These are phyloP conservation scores for Diaporthe citri DNA, from an alignment of 2,329 filamentous ascomycete species.

Conservation along the genomic window DNA sequence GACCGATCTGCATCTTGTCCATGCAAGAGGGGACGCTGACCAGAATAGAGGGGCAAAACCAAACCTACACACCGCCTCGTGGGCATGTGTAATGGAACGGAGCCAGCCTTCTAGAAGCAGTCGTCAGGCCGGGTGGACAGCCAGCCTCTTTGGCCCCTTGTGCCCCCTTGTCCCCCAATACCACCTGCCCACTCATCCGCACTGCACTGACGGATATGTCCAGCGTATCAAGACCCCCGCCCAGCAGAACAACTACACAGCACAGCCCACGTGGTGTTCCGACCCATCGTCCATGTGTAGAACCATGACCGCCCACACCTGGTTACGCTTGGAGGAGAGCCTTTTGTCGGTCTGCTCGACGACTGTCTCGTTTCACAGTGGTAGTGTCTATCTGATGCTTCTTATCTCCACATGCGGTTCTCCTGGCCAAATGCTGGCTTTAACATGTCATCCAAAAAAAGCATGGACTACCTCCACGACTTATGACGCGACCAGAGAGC, in stretches of 20 bases:
- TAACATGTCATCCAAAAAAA: neutral
- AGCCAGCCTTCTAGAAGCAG: slow-evolving; percentile 27
- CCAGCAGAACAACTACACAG: neutral
- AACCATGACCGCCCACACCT: neutral
- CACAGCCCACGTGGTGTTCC: slow-evolving; percentile 13
- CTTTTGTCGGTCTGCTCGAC: neutral
- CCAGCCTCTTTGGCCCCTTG: neutral
- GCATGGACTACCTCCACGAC: neutral
- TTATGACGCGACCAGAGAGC: slow-evolving; percentile 25
- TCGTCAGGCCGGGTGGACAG: neutral
- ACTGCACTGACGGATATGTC: neutral
- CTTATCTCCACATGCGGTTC: neutral
- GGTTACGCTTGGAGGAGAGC: neutral
- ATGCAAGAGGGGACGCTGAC: slow-evolving; percentile 7
- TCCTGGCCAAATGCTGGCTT: neutral
- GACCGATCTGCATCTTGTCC: slow-evolving; percentile 7
- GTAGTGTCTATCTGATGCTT: neutral
- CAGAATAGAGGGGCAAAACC: neutral
- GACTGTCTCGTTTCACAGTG: neutral
- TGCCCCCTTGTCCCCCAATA: neutral
- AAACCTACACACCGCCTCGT: slow-evolving; percentile 8
- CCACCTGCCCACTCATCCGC: slow-evolving; percentile 7
- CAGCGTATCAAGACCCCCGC: neutral
- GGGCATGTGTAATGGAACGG: slow-evolving; percentile 10
- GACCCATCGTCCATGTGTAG: neutral